Conservation (phyloP, 148 eudicot species). For the Chenopodium quinoa region DNA sequence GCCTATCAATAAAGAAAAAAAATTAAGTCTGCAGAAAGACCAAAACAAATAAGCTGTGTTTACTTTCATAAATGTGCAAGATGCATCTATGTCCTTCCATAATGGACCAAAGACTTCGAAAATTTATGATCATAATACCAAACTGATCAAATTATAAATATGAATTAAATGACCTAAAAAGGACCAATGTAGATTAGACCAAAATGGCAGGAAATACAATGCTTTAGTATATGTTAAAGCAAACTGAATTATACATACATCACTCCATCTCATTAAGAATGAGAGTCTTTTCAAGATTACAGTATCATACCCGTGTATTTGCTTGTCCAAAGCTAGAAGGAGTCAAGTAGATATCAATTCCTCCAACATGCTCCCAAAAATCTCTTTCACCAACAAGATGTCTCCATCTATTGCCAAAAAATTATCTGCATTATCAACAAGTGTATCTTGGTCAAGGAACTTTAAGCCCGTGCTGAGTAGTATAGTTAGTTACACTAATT, state of each 20-base stretch:
- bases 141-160: neutral
- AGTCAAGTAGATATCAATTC: constrained; percentile 82
- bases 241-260: neutral
- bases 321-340: constrained; percentile 99
- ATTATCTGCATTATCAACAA: constrained; percentile 62
- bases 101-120: neutral
- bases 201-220: neutral
- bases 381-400: constrained; percentile 94
- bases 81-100: neutral
- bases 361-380: constrained; percentile 98
- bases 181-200: neutral
- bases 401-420: constrained; percentile 97
- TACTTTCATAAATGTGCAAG: neutral
- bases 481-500: neutral
- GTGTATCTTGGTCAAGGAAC: constrained; percentile 1
- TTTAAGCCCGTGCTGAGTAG: neutral
- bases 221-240: neutral
- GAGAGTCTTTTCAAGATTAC: neutral
- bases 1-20: constrained; percentile 46
- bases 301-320: constrained; percentile 68
- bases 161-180: neutral
- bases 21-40: neutral
- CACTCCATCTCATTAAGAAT: neutral
- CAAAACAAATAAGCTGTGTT: neutral
- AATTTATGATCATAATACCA: neutral